Percentiles rank a stretch among this genome's conserved stretches.
phyloP scores from a whole-genome alignment of 1,284 basidiomycete genomes.

The Salmacisia buchloeana region DNA sequence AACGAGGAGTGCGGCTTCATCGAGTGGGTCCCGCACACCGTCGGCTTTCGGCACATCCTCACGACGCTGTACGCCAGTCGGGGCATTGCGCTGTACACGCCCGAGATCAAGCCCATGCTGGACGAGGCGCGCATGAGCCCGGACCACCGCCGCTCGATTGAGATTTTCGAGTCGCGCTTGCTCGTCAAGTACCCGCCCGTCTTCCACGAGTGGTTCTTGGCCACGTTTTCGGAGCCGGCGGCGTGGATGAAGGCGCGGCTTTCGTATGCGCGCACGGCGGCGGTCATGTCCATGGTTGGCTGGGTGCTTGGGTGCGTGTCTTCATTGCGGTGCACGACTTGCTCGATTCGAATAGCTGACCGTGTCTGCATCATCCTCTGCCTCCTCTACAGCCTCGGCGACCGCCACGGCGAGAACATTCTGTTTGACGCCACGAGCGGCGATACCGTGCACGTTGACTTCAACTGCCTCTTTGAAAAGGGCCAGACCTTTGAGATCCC shows the following conservation, averaged over 20 bases:
- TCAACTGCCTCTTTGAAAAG: conserved; percentile 97
- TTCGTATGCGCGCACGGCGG: conserved; percentile 79
- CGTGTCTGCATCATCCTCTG: not conserved
- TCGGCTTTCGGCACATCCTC: conserved; percentile 75
- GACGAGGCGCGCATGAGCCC: conserved; percentile 10
- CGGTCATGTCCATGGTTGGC: conserved; percentile 99
- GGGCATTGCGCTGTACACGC: conserved; percentile 43
- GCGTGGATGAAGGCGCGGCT: conserved; percentile 86
- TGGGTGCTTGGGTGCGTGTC: conserved; percentile 79
- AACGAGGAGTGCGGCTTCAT: conserved; percentile 97
- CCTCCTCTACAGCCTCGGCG: conserved; percentile 70
- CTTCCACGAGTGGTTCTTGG: conserved; percentile 96
- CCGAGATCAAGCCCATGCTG: not conserved
- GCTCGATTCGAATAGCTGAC: not conserved
- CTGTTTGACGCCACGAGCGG: conserved; percentile 82
- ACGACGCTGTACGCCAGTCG: conserved; percentile 63
- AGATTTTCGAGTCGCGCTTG: conserved; percentile 31
- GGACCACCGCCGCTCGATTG: conserved; percentile 3
- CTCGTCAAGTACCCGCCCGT: conserved; percentile 61
- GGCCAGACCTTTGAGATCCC: conserved; percentile 72
- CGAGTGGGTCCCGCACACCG: conserved; percentile 96
- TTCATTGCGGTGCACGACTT: not conserved
- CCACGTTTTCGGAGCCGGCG: conserved; percentile 91
- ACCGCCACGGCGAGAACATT: conserved; percentile 96
- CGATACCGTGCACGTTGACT: conserved; percentile 92